Evolutionary conservation across 257 asterid species (phyloP).

Genomic region (Scutellaria galericulata): DNA sequence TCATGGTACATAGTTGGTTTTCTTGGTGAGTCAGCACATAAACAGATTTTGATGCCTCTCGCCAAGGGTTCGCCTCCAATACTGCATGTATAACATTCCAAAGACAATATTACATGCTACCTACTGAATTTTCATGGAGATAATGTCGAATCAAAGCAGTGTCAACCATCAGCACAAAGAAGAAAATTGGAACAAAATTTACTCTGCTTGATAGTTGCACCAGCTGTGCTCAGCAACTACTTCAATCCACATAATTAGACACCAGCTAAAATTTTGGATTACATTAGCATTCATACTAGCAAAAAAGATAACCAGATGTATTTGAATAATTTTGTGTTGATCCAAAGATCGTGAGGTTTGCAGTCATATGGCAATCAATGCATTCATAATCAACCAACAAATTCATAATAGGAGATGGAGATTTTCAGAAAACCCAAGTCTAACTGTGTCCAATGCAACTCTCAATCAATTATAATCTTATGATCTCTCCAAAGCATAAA

Average conservation of each 20-base stretch:
- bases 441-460: background rate
- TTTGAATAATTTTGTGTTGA: background rate
- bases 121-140: conserved; percentile 7
- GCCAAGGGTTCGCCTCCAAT: conserved; percentile 94
- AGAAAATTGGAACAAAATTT: background rate
- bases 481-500: background rate
- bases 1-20: conserved; percentile 92
- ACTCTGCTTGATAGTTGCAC: conserved; percentile 3
- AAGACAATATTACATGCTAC: conserved; percentile 16
- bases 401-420: background rate
- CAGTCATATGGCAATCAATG: background rate
- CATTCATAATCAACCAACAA: background rate
- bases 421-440: background rate
- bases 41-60: conserved; percentile 85
- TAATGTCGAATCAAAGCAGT: background rate
- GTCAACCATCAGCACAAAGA: too few species aligned
- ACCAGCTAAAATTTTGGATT: background rate
- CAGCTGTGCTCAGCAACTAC: background rate
- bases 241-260: background rate
- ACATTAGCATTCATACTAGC: background rate
- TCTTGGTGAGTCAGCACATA: conserved; percentile 90
- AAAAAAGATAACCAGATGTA: background rate
- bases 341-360: conserved; percentile 16
- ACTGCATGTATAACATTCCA: conserved; percentile 49
- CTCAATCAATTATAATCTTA: background rate